Base-by-base conservation (phyloP, 805 yeast species). In the Scheffersomyces coipomensis region DNA sequence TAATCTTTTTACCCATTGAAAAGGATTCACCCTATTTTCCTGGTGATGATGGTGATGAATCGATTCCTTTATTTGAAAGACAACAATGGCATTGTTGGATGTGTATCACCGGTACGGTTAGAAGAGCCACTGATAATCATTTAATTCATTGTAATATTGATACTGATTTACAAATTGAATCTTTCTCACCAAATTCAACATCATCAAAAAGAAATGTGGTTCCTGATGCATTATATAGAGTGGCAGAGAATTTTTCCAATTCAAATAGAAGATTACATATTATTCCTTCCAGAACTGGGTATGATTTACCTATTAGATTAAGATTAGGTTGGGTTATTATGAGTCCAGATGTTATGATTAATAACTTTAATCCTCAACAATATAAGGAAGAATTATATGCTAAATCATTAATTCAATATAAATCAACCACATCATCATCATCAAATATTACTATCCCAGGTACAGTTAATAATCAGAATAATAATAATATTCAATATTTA, bases 81-180 rank as follows among this genome's bases (percentile, higher is more conserved):
- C 81, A 85, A 60, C 93, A 85, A 62, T 90, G 97, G 96, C 97
- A 91, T 63, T 90, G 97, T 53, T 85, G 96, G 86, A 89, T 90
- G 97, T 91, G 97, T 51, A 85, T 90, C 38, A 90, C 96, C 2
- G 97, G 97, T 2, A 90, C 97, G 0, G 91, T 90, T 6, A 73
- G 96, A 54, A 75, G 97, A 52, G 79, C 95, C 2, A 79, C 82
- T 0, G 97, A 90, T 62, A 76, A 77, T 11, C 89, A 87, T 58
- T 69, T 90, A 43, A 89, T 90, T 44, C 95, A 90, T 58, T 91
- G 97, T 64, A 90, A 90, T 55, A 79, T 90, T 29, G 95, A 90
- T 53, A 89, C 97, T 0, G 97, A 90, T 61, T 70, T 90, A 36
- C 82, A 81, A 44, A 75, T 90, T 44, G 96, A 88, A 54, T 47